Evolutionary conservation across 495 filamentous ascomycete genomes (phyloP), one percentile per base, ranked within the genome.

Genomic region (Collariella sp.): DNA sequence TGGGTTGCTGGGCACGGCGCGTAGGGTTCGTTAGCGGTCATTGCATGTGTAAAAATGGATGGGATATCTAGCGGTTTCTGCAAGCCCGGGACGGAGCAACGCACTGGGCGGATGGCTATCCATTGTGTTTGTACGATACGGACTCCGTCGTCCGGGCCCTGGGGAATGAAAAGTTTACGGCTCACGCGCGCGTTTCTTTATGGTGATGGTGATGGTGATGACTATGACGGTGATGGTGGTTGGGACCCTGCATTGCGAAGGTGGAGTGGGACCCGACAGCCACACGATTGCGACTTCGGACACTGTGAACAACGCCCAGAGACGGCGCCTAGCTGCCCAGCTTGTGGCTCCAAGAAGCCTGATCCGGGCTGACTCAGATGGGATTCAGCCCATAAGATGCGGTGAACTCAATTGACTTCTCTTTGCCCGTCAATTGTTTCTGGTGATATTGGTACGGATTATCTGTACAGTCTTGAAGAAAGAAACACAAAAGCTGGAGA

Each of bases 21-120:
- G 46, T 46, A 41, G 46, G 65, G 57, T 57, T 56, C 57, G 49
- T 56, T 56, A 58, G 58, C 47, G 63, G 61, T 61, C 47, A 60
- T 61, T 62, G 63, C 61, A 66, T 50, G 55, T 60, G 66, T 67
- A 65, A 65, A n/a, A 67, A 58, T 56, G 55, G 57, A 58, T 56
- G 61, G 61, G 61, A 60, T 44, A 47, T 53, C 47, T 47, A 55
- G 50, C 48, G 50, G 56, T 56, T 46, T 54, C 52, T 59, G 43
- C 46, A 46, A n/a, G 46, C 41, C 56, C 49, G 13, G 31, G n/a
- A 29, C 12, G 26, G 51, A 38, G 50, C 34, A 42, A n/a, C n/a
- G 57, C 39, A 20, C 46, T 49, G 54, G 56, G 54, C 40, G 49
- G 61, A 57, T 55, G 54, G 60, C 58, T 56, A 50, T 61, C 56